phyloP scores from a whole-genome alignment of 1,284 basidiomycete genomes.

The Lentinus polychrous region DNA sequence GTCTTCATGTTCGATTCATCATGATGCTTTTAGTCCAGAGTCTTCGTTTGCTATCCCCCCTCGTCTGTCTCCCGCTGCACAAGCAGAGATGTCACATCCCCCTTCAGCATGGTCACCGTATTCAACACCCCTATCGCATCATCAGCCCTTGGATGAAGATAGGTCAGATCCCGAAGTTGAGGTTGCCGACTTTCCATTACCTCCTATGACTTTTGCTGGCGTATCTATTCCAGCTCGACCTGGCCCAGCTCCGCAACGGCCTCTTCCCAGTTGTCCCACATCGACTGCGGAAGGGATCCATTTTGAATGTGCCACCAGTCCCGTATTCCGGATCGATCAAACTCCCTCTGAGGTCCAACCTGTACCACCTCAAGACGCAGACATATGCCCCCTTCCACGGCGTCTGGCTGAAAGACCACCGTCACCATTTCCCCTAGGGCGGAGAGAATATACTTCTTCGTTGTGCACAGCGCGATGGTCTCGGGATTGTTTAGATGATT shows the following conservation, averaged over 20 bases:
- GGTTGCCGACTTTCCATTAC: background rate
- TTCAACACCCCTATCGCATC: background rate
- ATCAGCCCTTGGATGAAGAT: background rate
- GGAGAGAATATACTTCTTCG: too few relatives aligned
- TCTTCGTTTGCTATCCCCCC: slow-evolving; percentile 3
- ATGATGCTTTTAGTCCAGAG: background rate
- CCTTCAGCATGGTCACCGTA: slow-evolving; percentile 5
- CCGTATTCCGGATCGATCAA: too few relatives aligned
- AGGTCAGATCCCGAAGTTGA: background rate
- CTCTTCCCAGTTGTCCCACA: background rate
- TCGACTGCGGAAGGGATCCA: too few relatives aligned
- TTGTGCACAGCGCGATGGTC: too few relatives aligned
- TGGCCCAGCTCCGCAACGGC: background rate
- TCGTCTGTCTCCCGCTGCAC: slow-evolving; percentile 5
- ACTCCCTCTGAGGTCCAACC: too few relatives aligned
- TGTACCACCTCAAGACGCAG: too few relatives aligned
- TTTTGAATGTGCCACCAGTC: too few relatives aligned
- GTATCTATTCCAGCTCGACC: background rate
- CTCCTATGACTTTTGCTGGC: background rate
- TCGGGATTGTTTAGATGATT: background rate
- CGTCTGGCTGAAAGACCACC: too few relatives aligned
- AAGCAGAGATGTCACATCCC: background rate
- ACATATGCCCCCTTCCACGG: too few relatives aligned
- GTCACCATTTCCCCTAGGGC: too few relatives aligned
- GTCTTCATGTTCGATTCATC: slow-evolving; percentile 16